A percentile compares a stretch with the other conserved stretches of the same genome.
Evolutionary conservation across 371 early-diverging fungal genomes (phyloP).

Genomic region (Haplosporangium sp.): DNA sequence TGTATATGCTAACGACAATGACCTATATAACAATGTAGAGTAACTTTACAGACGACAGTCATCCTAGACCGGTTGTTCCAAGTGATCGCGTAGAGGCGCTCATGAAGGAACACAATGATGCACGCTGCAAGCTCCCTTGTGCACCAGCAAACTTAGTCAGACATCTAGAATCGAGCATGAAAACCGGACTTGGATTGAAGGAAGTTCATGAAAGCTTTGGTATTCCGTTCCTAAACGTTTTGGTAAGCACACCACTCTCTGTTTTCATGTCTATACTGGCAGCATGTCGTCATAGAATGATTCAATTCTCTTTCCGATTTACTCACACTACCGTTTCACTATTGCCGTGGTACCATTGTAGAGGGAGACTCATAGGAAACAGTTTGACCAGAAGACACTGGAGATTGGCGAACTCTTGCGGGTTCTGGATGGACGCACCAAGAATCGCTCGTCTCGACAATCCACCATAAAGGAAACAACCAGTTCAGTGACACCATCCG

Average conservation of each 20-base stretch:
- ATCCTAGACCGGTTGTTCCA: slow-evolving; percentile 14
- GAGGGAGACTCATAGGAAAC: slow-evolving; percentile 69
- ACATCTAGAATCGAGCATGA: slow-evolving; percentile 71
- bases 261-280: too few species aligned
- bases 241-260: slow-evolving; percentile 54
- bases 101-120: slow-evolving; percentile 33
- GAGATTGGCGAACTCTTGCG: slow-evolving; percentile 60
- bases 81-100: slow-evolving; percentile 33
- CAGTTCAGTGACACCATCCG: slow-evolving; percentile 3
- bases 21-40: slow-evolving; percentile 15
- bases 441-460: slow-evolving; percentile 20
- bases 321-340: not conserved
- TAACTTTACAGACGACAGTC: slow-evolving; percentile 32
- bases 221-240: slow-evolving; percentile 70
- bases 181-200: slow-evolving; percentile 68
- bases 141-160: slow-evolving; percentile 67
- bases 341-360: slow-evolving; percentile 11
- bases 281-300: too few species aligned
- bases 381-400: slow-evolving; percentile 66
- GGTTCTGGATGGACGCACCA: slow-evolving; percentile 37
- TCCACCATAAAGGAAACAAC: not conserved
- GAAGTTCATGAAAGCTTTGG: slow-evolving; percentile 72
- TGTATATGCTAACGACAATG: not conserved
- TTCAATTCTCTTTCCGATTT: not conserved
- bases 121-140: slow-evolving; percentile 25